phyloP scores from a whole-genome alignment of 352 stramenopile species.

The Globisporangium ultimum region DNA sequence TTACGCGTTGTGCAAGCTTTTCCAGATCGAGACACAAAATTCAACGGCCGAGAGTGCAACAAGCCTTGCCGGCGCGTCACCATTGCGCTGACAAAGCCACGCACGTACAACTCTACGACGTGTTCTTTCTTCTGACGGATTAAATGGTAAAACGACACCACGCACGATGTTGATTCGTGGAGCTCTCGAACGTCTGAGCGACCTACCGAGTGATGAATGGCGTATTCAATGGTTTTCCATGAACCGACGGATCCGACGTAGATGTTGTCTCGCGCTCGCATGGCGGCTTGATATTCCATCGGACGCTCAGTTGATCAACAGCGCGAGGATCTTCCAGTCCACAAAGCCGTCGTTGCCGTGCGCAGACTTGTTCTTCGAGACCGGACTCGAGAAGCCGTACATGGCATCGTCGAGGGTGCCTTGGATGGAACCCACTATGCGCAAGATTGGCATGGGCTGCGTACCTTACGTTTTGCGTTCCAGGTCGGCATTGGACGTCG shows the following conservation, averaged over 20 bases:
- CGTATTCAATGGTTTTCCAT: conserved; percentile 21
- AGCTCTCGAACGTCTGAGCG: conserved; percentile 21
- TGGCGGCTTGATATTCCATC: conserved; percentile 16
- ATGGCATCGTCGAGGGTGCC: conserved; percentile 38
- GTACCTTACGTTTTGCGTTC: too few species aligned
- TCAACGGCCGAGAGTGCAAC: conserved; percentile 18
- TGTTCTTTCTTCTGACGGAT: conserved; percentile 26
- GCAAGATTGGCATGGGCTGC: conserved; percentile 20
- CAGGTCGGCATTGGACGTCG: too few species aligned
- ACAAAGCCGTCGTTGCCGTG: conserved; percentile 31
- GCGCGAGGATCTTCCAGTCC: conserved; percentile 22
- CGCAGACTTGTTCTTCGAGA: conserved; percentile 30
- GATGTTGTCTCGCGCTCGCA: conserved; percentile 22
- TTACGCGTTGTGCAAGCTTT: conserved; percentile 27
- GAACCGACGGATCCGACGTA: conserved; percentile 34
- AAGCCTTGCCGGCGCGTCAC: conserved; percentile 14
- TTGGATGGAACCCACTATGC: conserved; percentile 29
- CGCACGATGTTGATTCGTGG: conserved; percentile 12
- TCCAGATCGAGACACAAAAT: conserved; percentile 21
- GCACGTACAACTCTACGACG: conserved; percentile 23
- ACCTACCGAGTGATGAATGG: conserved; percentile 24
- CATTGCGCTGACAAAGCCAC: conserved; percentile 25
- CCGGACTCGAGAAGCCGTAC: conserved; percentile 30
- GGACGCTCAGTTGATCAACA: conserved; percentile 26
- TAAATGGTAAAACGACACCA: conserved; percentile 25